Conservation (phyloP, 1,139 yeast genomes). For the Pichia sp. region DNA sequence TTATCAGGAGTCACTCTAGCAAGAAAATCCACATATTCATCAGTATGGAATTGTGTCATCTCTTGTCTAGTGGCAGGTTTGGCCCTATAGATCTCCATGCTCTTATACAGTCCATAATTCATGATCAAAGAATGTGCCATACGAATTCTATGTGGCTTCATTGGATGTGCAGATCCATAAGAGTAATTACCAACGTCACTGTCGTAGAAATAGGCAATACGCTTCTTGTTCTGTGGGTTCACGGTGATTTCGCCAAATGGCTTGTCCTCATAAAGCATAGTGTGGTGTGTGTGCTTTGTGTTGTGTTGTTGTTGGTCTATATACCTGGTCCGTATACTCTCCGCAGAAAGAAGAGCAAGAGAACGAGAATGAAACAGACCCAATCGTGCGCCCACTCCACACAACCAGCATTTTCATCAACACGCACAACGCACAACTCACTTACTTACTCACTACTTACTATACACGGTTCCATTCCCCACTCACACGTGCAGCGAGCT, state of each 20-base stretch:
- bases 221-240: constrained; percentile 49
- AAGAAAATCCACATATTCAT: constrained; percentile 90
- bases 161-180: constrained; percentile 97
- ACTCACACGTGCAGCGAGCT: too few species aligned
- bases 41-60: constrained; percentile 98
- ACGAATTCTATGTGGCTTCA: constrained; percentile 98
- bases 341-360: too few species aligned
- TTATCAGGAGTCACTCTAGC: constrained; percentile 94
- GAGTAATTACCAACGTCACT: constrained; percentile 96
- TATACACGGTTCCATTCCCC: too few species aligned
- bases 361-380: too few species aligned
- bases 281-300: constrained; percentile 15
- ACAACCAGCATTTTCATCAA: too few species aligned
- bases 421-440: too few species aligned
- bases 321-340: too few species aligned
- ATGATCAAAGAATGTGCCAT: constrained; percentile 96
- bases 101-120: constrained; percentile 94
- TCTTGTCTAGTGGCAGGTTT: constrained; percentile 98
- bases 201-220: constrained; percentile 62
- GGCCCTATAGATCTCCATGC: constrained; percentile 93
- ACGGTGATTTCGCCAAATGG: constrained; percentile 57
- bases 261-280: constrained; percentile 32
- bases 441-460: too few species aligned
- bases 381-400: too few species aligned
- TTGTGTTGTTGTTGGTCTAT: too few species aligned